Conservation (phyloP, 2,329 filamentous ascomycete genomes). For the Neofusicoccum laricinum region DNA sequence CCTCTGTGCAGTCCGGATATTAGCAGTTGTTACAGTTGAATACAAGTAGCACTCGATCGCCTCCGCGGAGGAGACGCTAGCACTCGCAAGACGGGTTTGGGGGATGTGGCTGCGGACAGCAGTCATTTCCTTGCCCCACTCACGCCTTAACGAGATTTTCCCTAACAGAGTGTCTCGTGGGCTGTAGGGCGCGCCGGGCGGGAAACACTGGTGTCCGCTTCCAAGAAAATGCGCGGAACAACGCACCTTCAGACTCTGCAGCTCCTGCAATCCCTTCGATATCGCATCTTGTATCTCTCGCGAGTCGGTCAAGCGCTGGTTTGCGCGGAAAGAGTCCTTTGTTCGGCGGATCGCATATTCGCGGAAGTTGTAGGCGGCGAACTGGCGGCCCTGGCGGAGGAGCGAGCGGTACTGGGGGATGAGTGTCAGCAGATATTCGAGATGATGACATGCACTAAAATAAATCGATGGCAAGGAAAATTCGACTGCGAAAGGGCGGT, state of each 20-base stretch:
- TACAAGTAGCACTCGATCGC: not conserved
- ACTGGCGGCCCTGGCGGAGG: conserved; percentile 80
- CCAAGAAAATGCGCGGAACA: too few species aligned
- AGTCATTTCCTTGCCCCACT: too few species aligned
- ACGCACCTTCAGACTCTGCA: conserved; percentile 87
- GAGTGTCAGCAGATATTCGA: not conserved
- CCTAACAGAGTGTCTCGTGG: not conserved
- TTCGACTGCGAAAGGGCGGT: not conserved
- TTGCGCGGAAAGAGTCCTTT: conserved; percentile 83
- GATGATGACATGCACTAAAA: too few species aligned
- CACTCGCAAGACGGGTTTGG: too few species aligned
- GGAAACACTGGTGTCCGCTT: too few species aligned
- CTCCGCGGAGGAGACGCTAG: not conserved
- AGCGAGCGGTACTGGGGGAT: conserved; percentile 80
- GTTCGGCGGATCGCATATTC: conserved; percentile 93
- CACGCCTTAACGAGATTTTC: too few species aligned
- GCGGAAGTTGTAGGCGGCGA: conserved; percentile 94
- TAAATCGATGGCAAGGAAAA: not conserved
- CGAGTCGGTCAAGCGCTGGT: conserved; percentile 69
- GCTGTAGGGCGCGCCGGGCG: not conserved
- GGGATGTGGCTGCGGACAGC: too few species aligned
- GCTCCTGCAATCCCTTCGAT: conserved; percentile 80
- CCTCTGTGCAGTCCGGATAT: conserved; percentile 57
- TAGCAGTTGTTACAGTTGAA: not conserved
- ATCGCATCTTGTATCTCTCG: conserved; percentile 81